A percentile compares a stretch with the other conserved stretches of the same genome.
Conservation (phyloP, 305 asterid genomes). For the Euphrasia arctica region DNA sequence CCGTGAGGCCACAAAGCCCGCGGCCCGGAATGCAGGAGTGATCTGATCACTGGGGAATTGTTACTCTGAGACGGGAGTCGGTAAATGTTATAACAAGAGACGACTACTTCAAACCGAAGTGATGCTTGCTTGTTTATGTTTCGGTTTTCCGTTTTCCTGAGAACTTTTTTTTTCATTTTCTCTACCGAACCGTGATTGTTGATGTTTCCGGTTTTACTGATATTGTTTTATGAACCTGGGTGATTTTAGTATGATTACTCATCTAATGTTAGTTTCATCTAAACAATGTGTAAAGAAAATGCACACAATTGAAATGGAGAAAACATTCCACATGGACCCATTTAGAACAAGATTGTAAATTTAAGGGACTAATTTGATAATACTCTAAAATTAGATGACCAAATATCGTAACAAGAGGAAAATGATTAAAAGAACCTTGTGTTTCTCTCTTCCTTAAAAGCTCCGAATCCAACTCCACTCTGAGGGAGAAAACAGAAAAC, state of each 20-base stretch:
- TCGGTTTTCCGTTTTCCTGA: slow-evolving; percentile 22
- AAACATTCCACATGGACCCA: no score
- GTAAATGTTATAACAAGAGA: slow-evolving; percentile 26
- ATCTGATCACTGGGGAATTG: slow-evolving; percentile 5
- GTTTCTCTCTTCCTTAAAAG: slow-evolving; percentile 34
- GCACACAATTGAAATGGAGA: no score
- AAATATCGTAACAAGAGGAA: no score
- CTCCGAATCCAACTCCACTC: slow-evolving; percentile 37
- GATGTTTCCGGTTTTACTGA: slow-evolving; percentile 22
- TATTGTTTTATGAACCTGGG: slow-evolving; percentile 21
- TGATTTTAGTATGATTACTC: slow-evolving; percentile 17
- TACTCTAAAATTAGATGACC: no score
- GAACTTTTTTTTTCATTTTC: slow-evolving; percentile 26
- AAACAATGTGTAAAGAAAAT: no score
- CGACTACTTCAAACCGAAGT: slow-evolving; percentile 23
- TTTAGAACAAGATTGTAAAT: no score
- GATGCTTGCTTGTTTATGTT: slow-evolving; percentile 23
- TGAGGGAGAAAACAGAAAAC: neutral
- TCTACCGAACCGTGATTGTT: slow-evolving; percentile 19
- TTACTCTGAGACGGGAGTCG: slow-evolving; percentile 19
- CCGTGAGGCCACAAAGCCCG: slow-evolving; percentile 44
- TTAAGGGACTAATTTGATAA: no score
- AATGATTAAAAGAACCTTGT: no score
- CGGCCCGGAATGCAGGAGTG: slow-evolving; percentile 36
- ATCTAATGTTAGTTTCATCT: slow-evolving; percentile 26